Percentiles rank a stretch among this genome's conserved stretches.
These are phyloP conservation scores for Dactylellina parvicollis DNA, from an alignment of 2,329 filamentous ascomycete genomes.

Conservation along the genomic window DNA sequence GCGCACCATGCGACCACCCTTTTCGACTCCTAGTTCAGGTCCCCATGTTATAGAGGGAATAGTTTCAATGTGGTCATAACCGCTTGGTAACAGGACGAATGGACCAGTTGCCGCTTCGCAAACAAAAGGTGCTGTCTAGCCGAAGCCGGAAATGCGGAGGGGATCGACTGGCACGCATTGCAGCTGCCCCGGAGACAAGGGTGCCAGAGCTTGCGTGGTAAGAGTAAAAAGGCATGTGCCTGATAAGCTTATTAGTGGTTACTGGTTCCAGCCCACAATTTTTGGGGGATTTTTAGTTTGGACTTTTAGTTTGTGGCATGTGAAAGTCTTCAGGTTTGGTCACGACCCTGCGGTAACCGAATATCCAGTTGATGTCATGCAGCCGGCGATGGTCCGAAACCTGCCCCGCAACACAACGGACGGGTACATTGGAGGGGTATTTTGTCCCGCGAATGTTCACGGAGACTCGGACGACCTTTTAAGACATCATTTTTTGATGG, in stretches of 20 bases:
- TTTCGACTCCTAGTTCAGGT: conserved; percentile 8
- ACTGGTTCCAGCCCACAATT: conserved; percentile 32
- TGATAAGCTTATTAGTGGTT: conserved; percentile 51
- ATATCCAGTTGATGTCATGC: conserved; percentile 51
- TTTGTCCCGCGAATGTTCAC: neutral
- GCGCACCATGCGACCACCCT: conserved; percentile 38
- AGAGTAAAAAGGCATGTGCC: conserved; percentile 39
- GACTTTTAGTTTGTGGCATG: conserved; percentile 9
- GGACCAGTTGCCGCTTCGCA: conserved; percentile 50
- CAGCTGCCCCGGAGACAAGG: conserved; percentile 52
- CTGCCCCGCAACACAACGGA: conserved; percentile 49
- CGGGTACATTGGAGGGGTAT: conserved; percentile 37
- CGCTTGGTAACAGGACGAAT: conserved; percentile 50
- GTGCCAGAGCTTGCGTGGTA: conserved; percentile 21
- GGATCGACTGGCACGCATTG: conserved; percentile 27
- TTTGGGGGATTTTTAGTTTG: neutral
- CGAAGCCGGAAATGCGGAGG: conserved; percentile 55
- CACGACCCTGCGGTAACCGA: conserved; percentile 46
- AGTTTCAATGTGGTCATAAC: conserved; percentile 39
- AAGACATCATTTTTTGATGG: neutral
- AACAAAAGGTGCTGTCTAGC: conserved; percentile 45
- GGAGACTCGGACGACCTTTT: neutral
- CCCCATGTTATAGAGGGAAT: conserved; percentile 4
- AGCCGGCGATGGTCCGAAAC: conserved; percentile 52
- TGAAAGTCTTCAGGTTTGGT: conserved; percentile 40